Base-by-base conservation (phyloP, 202 grass and related monocot genomes). In the Cymbopogon flexuosus region DNA sequence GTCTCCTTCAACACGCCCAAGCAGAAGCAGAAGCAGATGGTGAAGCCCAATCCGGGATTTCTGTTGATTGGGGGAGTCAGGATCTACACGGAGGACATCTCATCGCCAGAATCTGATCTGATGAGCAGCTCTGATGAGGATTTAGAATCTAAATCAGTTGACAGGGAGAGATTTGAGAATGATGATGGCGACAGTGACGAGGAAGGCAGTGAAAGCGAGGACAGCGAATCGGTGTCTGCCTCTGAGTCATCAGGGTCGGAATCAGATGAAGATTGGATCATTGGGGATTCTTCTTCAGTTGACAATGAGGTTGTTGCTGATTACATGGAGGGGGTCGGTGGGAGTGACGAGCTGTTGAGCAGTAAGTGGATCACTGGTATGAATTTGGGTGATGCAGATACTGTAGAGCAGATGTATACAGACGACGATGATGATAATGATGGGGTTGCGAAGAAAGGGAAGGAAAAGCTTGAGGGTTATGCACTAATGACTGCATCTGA, bases 291-390 rank as follows among this genome's bases (percentile, higher is more conserved):
- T 51, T 89, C 87, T 13, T 85, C 87, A 0, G 47, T 92, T 60
- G 91, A 97, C 52, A 87, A 88, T 59, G 91, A 93, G 8, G 65
- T 97, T 73, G 82, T 87, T 37, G 65, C 65, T 3, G 93, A 97
- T 90, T 97, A 97, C 79, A 88, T 97, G 79, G 87, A 91, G 70
- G 93, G 93, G 37, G 86, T 93, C 4, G 88, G 91, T 1, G 84
- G 82, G 62, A 87, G 70, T 5, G 81, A 82, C 23, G 82, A 97
- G 66, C 82, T 91, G 51, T 79, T 89, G 30, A 91, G 73, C 40
- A 62, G 63, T 54, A 76, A 72, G 72, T 89, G 75, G 84, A 18
- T 87, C 2, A 33, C 59, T 12, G 51, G 77, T 62, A 73, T 85
- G 79, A 88, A 93, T 65, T 62, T 90, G 63, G 86, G 62, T 37